These are phyloP conservation scores for Coemansia sp. DNA, from an alignment of 192 early-diverging fungal genomes.

Conservation along the genomic window DNA sequence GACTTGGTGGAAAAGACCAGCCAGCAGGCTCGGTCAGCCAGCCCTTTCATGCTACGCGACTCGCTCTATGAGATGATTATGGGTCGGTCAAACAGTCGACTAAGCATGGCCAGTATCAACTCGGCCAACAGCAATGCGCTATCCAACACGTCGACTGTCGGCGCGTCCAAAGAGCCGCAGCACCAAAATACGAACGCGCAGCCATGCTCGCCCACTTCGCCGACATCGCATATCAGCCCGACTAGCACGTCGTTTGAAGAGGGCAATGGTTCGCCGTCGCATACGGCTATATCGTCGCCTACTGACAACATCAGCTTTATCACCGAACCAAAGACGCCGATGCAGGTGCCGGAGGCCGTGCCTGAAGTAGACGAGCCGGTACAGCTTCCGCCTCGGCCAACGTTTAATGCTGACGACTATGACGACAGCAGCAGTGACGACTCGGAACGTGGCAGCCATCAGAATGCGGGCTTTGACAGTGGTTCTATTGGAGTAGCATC, in stretches of 20 bases:
- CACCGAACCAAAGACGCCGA: slow-evolving; percentile 9
- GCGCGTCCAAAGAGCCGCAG: slow-evolving; percentile 25
- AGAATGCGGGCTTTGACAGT: slow-evolving; percentile 17
- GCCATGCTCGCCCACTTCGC: slow-evolving; percentile 27
- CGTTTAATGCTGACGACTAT: background rate
- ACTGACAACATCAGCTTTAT: slow-evolving; percentile 24
- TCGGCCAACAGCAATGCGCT: slow-evolving; percentile 38
- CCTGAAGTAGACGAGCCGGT: slow-evolving; percentile 10
- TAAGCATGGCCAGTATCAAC: slow-evolving; percentile 27
- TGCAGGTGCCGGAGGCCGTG: slow-evolving; percentile 13
- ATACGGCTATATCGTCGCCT: slow-evolving; percentile 35
- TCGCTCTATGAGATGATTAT: slow-evolving; percentile 56
- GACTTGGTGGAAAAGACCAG: slow-evolving; percentile 17
- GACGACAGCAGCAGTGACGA: slow-evolving; percentile 4
- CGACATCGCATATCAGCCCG: slow-evolving; percentile 36
- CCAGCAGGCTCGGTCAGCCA: slow-evolving; percentile 11
- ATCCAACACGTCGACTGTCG: slow-evolving; percentile 44
- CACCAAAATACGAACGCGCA: slow-evolving; percentile 5
- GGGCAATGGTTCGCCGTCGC: slow-evolving; percentile 24
- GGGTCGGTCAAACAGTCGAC: slow-evolving; percentile 39
- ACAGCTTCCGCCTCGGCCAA: background rate
- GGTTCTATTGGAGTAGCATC: slow-evolving; percentile 21
- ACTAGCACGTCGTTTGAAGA: slow-evolving; percentile 51
- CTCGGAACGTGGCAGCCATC: slow-evolving; percentile 5
- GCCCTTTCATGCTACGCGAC: slow-evolving; percentile 47